These are phyloP conservation scores for Cyberlindnera lachancei DNA, from an alignment of 805 yeast species.

Conservation along the genomic window DNA sequence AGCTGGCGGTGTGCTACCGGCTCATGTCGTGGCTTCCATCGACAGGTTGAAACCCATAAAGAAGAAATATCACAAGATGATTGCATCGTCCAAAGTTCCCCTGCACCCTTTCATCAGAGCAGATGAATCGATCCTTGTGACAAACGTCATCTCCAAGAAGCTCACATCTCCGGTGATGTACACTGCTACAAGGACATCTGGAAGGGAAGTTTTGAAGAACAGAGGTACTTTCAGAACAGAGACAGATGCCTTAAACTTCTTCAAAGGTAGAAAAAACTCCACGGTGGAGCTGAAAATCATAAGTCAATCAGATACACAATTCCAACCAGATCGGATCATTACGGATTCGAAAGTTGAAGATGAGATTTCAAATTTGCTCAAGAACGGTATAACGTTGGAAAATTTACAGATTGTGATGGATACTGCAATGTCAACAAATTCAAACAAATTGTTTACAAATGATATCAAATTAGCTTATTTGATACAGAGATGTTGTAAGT, in stretches of 20 bases:
- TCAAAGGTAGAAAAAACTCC: no score
- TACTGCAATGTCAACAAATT: constrained; percentile 1
- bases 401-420: not conserved
- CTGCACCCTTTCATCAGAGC: not conserved
- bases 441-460: constrained; percentile 3
- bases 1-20: not conserved
- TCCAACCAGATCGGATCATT: no score
- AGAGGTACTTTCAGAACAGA: not conserved
- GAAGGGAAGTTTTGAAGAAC: not conserved
- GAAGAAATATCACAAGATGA: not conserved
- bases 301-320: no score
- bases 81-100: not conserved
- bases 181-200: not conserved
- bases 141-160: not conserved
- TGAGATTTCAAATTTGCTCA: no score
- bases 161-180: not conserved
- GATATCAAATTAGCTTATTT: constrained; percentile 7
- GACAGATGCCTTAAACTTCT: constrained; percentile 4
- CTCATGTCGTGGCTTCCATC: no score
- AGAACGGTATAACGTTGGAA: no score
- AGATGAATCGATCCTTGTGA: not conserved
- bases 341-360: no score
- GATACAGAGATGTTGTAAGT: constrained; percentile 1
- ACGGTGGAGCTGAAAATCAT: no score
- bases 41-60: constrained; percentile 2